Base-by-base conservation (phyloP, 257 asterid genomes). In the Coffea eugenioides region DNA sequence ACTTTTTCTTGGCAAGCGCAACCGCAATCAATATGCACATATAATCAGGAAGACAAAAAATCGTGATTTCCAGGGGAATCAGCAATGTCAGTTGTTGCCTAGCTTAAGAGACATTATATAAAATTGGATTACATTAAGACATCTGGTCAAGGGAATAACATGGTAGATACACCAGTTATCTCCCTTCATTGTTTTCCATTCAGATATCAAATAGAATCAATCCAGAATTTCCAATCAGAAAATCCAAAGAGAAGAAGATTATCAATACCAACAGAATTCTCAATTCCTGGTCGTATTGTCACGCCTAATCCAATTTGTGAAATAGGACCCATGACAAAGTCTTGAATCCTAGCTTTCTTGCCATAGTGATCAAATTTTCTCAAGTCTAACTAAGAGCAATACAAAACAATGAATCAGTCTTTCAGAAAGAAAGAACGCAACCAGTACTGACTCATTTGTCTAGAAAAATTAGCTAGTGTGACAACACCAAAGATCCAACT, bases 401-500 rank as follows among this genome's bases (percentile, higher is more conserved):
- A 48, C 8, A n/a, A 41, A 49, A 7, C 43, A 31, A 20, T 54
- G 78, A 34, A 54, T 16, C n/a, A 15, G 11, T 36, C 15, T 39
- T 34, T 21, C n/a, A 39, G 36, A 27, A 41, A 74, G 34, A 77
- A 65, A 25, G 36, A 46, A 25, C 65, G 25, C 79, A 25, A 62
- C 20, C 71, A 25, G 27, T 46, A 49, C 62, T 39, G 11, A 76
- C 41, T 43, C 79, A 3, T 67, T 75, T 43, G 59, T 43, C 39
- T 57, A 65, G 49, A 46, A 34, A 65, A 77, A 25, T 77, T 46
- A 77, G 49, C 65, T 65, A 21, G 65, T 45, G 61, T 45, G 34
- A 64, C 52, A 27, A 76, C 34, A 77, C 76, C 61, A 71, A 54
- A 56, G 2, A 13, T 70, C 70, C 57, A 45, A 20, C 46, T 27